Percentiles rank a stretch among this genome's conserved stretches.
Evolutionary conservation across 2,329 filamentous ascomycete species (phyloP).

Genomic region (Ceratocystis alfenasii): DNA sequence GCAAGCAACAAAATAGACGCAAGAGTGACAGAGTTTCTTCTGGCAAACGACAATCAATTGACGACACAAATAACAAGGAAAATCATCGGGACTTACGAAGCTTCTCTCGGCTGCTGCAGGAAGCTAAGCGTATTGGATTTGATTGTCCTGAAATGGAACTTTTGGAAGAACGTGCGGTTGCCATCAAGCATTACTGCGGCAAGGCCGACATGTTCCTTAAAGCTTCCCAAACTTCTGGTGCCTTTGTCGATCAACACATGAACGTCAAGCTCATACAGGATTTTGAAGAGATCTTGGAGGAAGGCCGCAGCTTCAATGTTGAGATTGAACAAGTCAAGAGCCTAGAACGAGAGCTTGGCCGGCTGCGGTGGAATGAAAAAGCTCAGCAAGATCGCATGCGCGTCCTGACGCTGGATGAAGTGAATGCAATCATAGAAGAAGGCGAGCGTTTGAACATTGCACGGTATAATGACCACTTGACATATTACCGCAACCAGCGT

Average conservation of each 20-base stretch:
- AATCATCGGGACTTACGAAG: constrained; percentile 80
- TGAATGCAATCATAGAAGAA: constrained; percentile 64
- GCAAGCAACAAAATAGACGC: constrained; percentile 92
- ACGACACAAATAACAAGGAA: constrained; percentile 74
- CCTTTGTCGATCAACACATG: constrained; percentile 32
- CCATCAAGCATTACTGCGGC: constrained; percentile 73
- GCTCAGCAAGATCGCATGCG: constrained; percentile 53
- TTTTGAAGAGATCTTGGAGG: constrained; percentile 85
- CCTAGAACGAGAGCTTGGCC: constrained; percentile 67
- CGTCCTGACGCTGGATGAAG: constrained; percentile 63
- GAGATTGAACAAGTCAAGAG: constrained; percentile 80
- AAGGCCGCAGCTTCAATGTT: constrained; percentile 78
- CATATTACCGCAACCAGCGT: constrained; percentile 63
- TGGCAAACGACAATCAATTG: constrained; percentile 56
- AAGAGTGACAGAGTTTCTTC: constrained; percentile 86
- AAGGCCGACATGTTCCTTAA: constrained; percentile 60
- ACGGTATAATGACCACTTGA: constrained; percentile 66
- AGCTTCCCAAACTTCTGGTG: constrained; percentile 27
- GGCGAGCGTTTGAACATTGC: constrained; percentile 67
- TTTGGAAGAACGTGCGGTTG: constrained; percentile 71
- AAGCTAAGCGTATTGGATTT: constrained; percentile 80
- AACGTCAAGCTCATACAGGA: constrained; percentile 52
- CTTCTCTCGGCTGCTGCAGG: constrained; percentile 69
- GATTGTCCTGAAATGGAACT: constrained; percentile 83
- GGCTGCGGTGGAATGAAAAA: constrained; percentile 78